A percentile compares a stretch with the other conserved stretches of the same genome.
phyloP scores from a whole-genome alignment of 192 early-diverging fungal genomes.

The Backusella sp. region DNA sequence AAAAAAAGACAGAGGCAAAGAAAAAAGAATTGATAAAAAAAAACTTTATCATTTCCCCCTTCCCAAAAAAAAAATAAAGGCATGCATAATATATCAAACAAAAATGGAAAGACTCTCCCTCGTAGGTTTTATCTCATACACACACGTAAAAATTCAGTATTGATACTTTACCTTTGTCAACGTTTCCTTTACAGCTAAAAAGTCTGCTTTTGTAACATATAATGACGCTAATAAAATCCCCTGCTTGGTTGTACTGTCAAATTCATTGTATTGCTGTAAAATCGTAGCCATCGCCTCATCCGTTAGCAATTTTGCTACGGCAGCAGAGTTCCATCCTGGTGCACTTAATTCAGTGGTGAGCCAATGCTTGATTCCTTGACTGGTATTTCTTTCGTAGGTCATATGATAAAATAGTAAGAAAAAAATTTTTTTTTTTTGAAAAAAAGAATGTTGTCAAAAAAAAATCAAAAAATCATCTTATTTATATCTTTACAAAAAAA shows the following conservation, averaged over 20 bases:
- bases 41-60: neutral
- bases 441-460: constrained; percentile 12
- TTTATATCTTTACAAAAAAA: neutral
- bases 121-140: neutral
- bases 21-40: neutral
- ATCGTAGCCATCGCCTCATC: constrained; percentile 23
- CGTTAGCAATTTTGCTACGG: constrained; percentile 25
- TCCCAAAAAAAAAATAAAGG: constrained; percentile 5
- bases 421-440: constrained; percentile 10
- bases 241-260: constrained; percentile 20
- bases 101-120: constrained; percentile 6
- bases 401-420: neutral
- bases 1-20: neutral
- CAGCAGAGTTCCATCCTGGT: constrained; percentile 22
- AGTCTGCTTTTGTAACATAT: constrained; percentile 23
- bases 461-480: neutral
- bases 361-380: constrained; percentile 20
- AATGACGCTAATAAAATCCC: constrained; percentile 30
- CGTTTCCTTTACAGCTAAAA: constrained; percentile 7
- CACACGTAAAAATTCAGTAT: neutral
- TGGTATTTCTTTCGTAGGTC: constrained; percentile 21
- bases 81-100: neutral
- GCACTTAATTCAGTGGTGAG: constrained; percentile 17
- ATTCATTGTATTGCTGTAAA: constrained; percentile 15
- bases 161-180: constrained; percentile 26